Evolutionary conservation across 1,284 basidiomycete genomes (phyloP).

Genomic region (Melampsora americana): DNA sequence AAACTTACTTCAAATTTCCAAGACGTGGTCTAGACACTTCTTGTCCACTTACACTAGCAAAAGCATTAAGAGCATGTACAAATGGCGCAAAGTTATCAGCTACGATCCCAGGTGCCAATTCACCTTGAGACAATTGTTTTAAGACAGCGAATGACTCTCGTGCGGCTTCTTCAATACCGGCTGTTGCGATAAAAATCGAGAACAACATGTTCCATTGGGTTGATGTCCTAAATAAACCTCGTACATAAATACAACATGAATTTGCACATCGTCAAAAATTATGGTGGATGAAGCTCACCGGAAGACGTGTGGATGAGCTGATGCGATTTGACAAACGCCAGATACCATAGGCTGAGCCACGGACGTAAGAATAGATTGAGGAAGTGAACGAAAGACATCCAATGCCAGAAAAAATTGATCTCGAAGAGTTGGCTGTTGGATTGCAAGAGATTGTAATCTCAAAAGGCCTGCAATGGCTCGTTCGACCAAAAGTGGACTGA

Average conservation of each 20-base stretch:
- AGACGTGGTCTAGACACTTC: slow-evolving; percentile 21
- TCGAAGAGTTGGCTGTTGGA: slow-evolving; percentile 70
- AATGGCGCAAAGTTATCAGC: slow-evolving; percentile 78
- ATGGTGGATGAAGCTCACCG: slow-evolving; percentile 57
- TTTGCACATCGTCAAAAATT: background rate
- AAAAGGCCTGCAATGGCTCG: slow-evolving; percentile 89
- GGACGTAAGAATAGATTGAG: slow-evolving; percentile 70
- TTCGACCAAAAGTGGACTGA: slow-evolving; percentile 86
- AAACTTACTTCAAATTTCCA: slow-evolving; percentile 22
- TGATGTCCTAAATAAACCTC: slow-evolving; percentile 62
- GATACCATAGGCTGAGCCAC: slow-evolving; percentile 86
- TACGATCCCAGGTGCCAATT: slow-evolving; percentile 63
- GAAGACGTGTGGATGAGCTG: slow-evolving; percentile 69
- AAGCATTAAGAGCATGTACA: slow-evolving; percentile 78
- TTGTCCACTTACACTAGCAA: slow-evolving; percentile 62
- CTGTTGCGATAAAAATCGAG: slow-evolving; percentile 79
- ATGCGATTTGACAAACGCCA: slow-evolving; percentile 74
- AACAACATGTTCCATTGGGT: slow-evolving; percentile 96
- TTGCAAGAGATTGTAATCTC: slow-evolving; percentile 72
- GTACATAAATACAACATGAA: slow-evolving; percentile 23
- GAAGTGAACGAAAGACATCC: slow-evolving; percentile 78
- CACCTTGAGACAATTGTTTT: slow-evolving; percentile 63
- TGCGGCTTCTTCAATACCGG: slow-evolving; percentile 81
- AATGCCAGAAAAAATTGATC: slow-evolving; percentile 93
- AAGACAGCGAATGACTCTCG: slow-evolving; percentile 77